These are phyloP conservation scores for Leccinum variicolor DNA, from an alignment of 768 basidiomycete genomes.

Conservation along the genomic window DNA sequence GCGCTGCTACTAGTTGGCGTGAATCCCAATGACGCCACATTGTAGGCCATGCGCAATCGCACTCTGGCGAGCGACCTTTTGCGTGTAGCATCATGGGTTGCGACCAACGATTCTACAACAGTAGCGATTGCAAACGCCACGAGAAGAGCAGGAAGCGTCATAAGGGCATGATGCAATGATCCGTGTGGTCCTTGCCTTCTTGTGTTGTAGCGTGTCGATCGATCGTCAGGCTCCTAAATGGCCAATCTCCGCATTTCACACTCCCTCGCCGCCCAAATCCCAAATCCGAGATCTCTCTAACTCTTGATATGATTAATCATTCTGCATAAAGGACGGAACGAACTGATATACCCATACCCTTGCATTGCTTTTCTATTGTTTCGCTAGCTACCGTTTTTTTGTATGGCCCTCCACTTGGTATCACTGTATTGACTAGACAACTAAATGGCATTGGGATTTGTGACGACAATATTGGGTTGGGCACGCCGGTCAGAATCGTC, in stretches of 20 bases:
- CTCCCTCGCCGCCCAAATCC: not conserved
- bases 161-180: conserved; percentile 18
- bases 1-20: not conserved
- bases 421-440: conserved; percentile 15
- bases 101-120: conserved; percentile 28
- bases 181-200: conserved; percentile 1
- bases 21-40: conserved; percentile 6
- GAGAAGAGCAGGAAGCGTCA: conserved; percentile 34
- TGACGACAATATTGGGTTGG: too few species aligned
- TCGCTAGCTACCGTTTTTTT: conserved; percentile 4
- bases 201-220: conserved; percentile 18
- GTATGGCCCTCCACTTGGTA: not conserved
- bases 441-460: not conserved
- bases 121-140: conserved; percentile 33
- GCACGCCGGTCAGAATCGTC: too few species aligned
- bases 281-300: not conserved
- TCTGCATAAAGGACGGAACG: conserved; percentile 7
- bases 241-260: conserved; percentile 1
- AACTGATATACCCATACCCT: conserved; percentile 27
- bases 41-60: conserved; percentile 29
- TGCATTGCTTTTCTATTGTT: conserved; percentile 5
- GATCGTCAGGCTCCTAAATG: conserved; percentile 14
- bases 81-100: conserved; percentile 25
- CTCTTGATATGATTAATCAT: not conserved
- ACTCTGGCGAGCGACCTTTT: conserved; percentile 27